phyloP scores from a whole-genome alignment of 352 stramenopile species.

The Globisporangium nagaii region DNA sequence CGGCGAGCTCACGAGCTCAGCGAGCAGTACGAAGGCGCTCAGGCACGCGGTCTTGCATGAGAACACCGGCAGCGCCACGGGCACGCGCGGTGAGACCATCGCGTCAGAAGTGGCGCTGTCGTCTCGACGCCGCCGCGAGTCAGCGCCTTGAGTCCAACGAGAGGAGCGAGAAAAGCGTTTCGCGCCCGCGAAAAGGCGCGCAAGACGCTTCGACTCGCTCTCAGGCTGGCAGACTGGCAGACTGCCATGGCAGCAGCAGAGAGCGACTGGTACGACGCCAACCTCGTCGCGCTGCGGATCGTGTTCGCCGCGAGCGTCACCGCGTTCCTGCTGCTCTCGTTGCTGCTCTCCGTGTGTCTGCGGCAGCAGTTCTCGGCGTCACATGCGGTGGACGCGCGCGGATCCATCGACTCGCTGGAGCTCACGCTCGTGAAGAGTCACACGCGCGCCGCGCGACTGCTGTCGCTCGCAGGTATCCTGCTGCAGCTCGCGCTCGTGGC shows the following conservation, averaged over 20 bases:
- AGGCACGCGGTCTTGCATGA: constrained; percentile 42
- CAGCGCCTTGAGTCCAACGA: neutral
- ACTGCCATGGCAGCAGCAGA: no score
- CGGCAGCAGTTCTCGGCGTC: constrained; percentile 18
- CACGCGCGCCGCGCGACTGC: constrained; percentile 31
- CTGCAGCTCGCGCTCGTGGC: constrained; percentile 37
- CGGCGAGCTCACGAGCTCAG: constrained; percentile 29
- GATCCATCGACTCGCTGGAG: constrained; percentile 36
- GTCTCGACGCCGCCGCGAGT: neutral
- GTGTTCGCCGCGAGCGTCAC: constrained; percentile 29
- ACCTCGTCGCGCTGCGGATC: constrained; percentile 27
- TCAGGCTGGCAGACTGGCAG: no score
- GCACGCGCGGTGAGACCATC: constrained; percentile 5
- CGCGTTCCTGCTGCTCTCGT: constrained; percentile 31
- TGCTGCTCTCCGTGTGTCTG: constrained; percentile 22
- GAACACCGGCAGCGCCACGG: constrained; percentile 33
- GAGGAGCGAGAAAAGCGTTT: constrained; percentile 3
- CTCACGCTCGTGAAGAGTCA: constrained; percentile 56
- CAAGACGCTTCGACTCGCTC: neutral
- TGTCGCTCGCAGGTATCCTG: constrained; percentile 34
- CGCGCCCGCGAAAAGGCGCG: neutral
- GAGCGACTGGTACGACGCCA: constrained; percentile 43
- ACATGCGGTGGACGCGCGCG: constrained; percentile 8
- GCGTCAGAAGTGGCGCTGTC: no score
- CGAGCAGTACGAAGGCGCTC: constrained; percentile 26